Evolutionary conservation across 2,329 filamentous ascomycete genomes (phyloP), one percentile per base, ranked within the genome.

Genomic region (Aspergillus jensenii): DNA sequence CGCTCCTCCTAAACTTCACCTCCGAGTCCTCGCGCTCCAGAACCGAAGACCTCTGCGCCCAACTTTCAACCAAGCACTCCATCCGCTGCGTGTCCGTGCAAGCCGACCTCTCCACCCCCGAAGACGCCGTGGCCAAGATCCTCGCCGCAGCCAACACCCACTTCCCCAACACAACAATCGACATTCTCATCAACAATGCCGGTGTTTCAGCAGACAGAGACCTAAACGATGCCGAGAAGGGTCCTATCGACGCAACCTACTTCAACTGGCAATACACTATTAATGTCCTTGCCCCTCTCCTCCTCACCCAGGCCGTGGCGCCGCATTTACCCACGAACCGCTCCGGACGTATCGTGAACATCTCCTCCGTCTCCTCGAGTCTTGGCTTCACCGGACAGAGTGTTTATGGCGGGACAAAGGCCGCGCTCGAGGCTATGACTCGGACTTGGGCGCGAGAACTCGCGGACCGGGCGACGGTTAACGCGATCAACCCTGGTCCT

Each of bases 111-210:
- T 82, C 84, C 62, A 81, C 82, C 1, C 79, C 85, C 35, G 80
- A 80, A 6, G 87, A 87, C 1, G 85, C 87, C 2, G 77, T 81
- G 6, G 76, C 65, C 1, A 62, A 82, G 43, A 81, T 91, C 52
- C 74, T 92, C 64, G 75, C 78, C 23, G 81, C 81, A 0, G 81
- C 85, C 5, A 81, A 84, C 65, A 79, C 84, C 62, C 79, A 86
- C 68, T 87, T 90, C 74, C 67, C 49, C 59, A 78, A 79, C 55
- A 84, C 91, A 71, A 85, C 88, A 67, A 82, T 96, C 68, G 90
- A 96, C 76, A 90, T 96, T 60, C 79, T 96, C 53, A 79, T 96
- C 79, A 96, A 96, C 82, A 96, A 96, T 73, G 91, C 92, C 31
- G 92, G 90, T 23, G 79, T 86, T 1, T 77, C 81, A 8, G 73